Conservation (phyloP, 257 asterid genomes). For the Catharanthus roseus region DNA sequence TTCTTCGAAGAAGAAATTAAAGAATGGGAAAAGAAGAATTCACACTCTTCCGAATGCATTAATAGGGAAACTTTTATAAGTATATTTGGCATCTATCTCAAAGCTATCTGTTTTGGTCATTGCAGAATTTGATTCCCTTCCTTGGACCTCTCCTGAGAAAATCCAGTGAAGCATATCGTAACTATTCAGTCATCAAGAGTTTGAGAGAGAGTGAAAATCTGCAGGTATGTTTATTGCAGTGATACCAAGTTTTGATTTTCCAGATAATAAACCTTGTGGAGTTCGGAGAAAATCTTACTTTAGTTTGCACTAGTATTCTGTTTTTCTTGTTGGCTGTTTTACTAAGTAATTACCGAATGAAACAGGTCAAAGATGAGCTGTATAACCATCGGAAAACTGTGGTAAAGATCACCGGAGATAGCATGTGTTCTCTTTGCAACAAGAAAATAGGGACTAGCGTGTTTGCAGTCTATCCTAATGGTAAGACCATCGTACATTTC, state of each 20-base stretch:
- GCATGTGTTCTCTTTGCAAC: conserved; percentile 86
- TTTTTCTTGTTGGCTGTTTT: neutral
- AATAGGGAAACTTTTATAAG: neutral
- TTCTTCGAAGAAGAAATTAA: neutral
- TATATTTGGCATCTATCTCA: neutral
- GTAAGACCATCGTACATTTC: conserved; percentile 81
- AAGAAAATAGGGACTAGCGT: conserved; percentile 92
- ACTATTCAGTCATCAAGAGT: conserved; percentile 77
- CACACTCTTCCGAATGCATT: neutral
- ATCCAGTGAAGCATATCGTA: conserved; percentile 86
- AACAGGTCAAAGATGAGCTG: conserved; percentile 81
- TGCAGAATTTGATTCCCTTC: conserved; percentile 91
- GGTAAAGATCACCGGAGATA: conserved; percentile 71
- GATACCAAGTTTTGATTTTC: neutral
- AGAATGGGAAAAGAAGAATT: neutral
- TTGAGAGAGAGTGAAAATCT: conserved; percentile 90
- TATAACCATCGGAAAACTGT: conserved; percentile 62
- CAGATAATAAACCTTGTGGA: neutral
- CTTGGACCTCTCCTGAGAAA: conserved; percentile 90
- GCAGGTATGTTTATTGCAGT: conserved; percentile 47
- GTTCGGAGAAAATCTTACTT: neutral
- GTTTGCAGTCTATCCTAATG: conserved; percentile 91
- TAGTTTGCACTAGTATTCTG: neutral
- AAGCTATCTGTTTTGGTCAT: conserved; percentile 14
- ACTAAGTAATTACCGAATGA: conserved; percentile 5